Evolutionary conservation across 2,329 filamentous ascomycete species (phyloP).

Genomic region (Microdochium paspali): DNA sequence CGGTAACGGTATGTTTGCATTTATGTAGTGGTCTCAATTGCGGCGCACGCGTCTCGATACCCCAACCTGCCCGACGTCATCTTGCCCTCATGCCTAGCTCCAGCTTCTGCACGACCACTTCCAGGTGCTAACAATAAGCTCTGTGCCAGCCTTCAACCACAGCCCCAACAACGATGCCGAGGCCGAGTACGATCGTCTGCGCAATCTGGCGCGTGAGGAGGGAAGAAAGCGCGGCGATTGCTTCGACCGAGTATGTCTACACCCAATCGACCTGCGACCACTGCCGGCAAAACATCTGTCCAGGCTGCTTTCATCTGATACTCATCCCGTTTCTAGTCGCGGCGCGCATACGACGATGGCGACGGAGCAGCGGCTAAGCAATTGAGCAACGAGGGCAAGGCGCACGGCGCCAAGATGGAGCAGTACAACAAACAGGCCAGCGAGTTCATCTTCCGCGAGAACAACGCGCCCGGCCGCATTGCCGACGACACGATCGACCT

Average conservation of each 20-base stretch:
- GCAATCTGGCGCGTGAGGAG: conserved; percentile 73
- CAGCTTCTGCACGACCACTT: neutral
- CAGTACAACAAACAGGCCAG: conserved; percentile 85
- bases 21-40: neutral
- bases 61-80: neutral
- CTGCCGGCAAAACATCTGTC: no score
- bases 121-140: neutral
- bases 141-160: conserved; percentile 62
- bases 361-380: conserved; percentile 79
- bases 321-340: conserved; percentile 36
- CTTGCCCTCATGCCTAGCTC: no score
- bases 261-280: conserved; percentile 1
- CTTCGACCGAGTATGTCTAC: conserved; percentile 54
- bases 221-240: conserved; percentile 68
- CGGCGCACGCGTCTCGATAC: neutral
- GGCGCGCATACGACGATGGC: conserved; percentile 72
- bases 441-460: conserved; percentile 91
- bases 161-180: conserved; percentile 58
- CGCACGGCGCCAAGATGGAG: conserved; percentile 74
- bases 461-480: conserved; percentile 72
- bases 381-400: conserved; percentile 70
- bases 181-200: conserved; percentile 84
- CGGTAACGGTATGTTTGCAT: conserved; percentile 10
- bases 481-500: conserved; percentile 80
- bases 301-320: neutral